Base-by-base conservation (phyloP, 1,139 yeast genomes). In the Sugiyamaella pinicola region DNA sequence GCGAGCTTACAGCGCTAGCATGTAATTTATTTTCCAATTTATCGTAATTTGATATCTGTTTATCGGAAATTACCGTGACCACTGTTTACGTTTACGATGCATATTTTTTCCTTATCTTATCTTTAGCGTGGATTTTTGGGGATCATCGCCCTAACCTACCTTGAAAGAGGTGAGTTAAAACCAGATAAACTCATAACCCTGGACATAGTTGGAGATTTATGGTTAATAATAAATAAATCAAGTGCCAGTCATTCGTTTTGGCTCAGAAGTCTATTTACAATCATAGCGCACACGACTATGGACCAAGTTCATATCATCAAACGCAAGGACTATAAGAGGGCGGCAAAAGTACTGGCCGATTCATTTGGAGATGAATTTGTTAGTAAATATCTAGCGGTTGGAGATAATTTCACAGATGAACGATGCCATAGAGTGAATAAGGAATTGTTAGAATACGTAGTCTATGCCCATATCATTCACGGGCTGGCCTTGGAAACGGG, bases 401-500 rank as follows among this genome's bases (percentile, higher is more conserved):
- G 58, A 67, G 74, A 74, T 57, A 64, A 66, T 39, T 61, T 71
- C 56, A 66, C 74, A 29, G 70, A 70, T 3, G 72, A 63, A 13
- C 61, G 62, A 39, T 74, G 72, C 52, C 67, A 68, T 39, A 62
- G 69, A 52, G 74, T 79, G 54, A 85, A 81, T 61, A 54, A 71
- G 17, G 70, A 71, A 35, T 70, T 83, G 45, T 83, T 80, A 61
- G 84, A 80, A 61, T 79, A 82, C 17, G 82, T 83, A 62, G 70
- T 82, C 26, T 74, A 73, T 54, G 83, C 84, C 51, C 86, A 82
- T 64, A 73, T 83, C 42, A 64, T 75, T 56, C 76, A 79, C 52
- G 88, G 88, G 1, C 56, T 81, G 15, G 83, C 78, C 19, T 65
- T 82, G 33, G 86, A 81, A 4, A 72, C 73, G 4, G 76, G 75